Base-by-base conservation (phyloP, 2,329 filamentous ascomycete species). In the Juglanconis sp. region DNA sequence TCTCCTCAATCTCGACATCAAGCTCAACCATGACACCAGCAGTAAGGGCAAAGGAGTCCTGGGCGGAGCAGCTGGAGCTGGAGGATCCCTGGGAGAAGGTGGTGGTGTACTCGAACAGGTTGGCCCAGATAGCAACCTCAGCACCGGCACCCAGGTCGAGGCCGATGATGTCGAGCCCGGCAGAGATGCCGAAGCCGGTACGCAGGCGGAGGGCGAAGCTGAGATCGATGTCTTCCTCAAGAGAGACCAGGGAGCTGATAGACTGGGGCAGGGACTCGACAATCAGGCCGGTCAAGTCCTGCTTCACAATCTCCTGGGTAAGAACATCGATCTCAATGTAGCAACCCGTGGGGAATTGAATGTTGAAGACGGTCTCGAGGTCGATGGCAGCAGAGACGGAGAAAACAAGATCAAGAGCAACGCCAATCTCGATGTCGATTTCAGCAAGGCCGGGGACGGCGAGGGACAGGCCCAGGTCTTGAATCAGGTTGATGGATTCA, bases 81-180 rank as follows among this genome's bases (percentile, higher is more conserved):
- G 48, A 52, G n/a, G 57, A 56, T 30, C 48, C 38, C 44, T 55
- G 31, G 38, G 63, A 53, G 61, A 70, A 64, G 40, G 65, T 56
- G 52, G 64, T 65, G 49, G 68, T 70, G 68, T 69, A 71, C 65
- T 69, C 67, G 64, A 71, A 71, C 49, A 71, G 67, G 67, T 67
- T 68, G 61, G 69, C 54, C 70, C 68, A 71, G 60, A 71, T 54
- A 49, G 66, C 64, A n/a, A 68, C 65, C 46, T 68, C 68, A 24
- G 65, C 65, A 54, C 68, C 69, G 48, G 67, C 67, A 34, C 62
- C 65, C 9, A 71, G 54, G 59, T 64, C 59, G 32, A 70, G 56
- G 52, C 67, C 69, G 24, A 68, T 47, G 1, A 67, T 59, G 56
- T 63, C 66, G n/a, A 70, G 5, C 13, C 62, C 61, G 42, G 68